These are phyloP conservation scores for Taphrina deformans DNA, from an alignment of 1,139 yeast species.

Conservation along the genomic window DNA sequence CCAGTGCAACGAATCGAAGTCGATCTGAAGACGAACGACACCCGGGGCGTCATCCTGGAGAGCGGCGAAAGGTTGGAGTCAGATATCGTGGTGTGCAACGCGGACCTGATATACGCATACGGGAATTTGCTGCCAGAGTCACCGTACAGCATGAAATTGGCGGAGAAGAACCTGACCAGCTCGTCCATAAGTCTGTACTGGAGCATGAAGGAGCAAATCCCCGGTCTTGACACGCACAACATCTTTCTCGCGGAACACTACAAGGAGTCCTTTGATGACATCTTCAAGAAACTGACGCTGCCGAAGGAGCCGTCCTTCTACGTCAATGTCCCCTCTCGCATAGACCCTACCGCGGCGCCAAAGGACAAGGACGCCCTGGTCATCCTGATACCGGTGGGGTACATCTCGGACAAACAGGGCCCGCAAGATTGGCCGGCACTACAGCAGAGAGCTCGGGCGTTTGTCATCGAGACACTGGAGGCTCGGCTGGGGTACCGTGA, in stretches of 20 bases:
- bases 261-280: slow-evolving; percentile 33
- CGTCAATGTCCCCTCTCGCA: slow-evolving; percentile 34
- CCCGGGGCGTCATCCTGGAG: slow-evolving; percentile 31
- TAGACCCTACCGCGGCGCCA: slow-evolving; percentile 32
- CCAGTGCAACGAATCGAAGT: slow-evolving; percentile 29
- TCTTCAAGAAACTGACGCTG: slow-evolving; percentile 20
- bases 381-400: slow-evolving; percentile 29
- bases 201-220: slow-evolving; percentile 32
- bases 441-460: slow-evolving; percentile 18
- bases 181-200: slow-evolving; percentile 31
- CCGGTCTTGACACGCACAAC: slow-evolving; percentile 32
- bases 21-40: slow-evolving; percentile 26
- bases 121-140: slow-evolving; percentile 27
- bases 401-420: slow-evolving; percentile 32
- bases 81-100: slow-evolving; percentile 33
- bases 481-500: slow-evolving; percentile 18
- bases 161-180: slow-evolving; percentile 30
- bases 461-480: slow-evolving; percentile 26
- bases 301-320: slow-evolving; percentile 31
- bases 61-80: slow-evolving; percentile 25
- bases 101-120: slow-evolving; percentile 30
- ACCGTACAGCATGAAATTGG: slow-evolving; percentile 16
- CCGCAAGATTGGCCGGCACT: slow-evolving; percentile 32
- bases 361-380: slow-evolving; percentile 29
- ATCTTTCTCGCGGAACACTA: slow-evolving; percentile 34